Evolutionary conservation across 192 early-diverging fungal genomes (phyloP), one percentile per base, ranked within the genome.

Genomic region (Phlyctochytrium arcticum): DNA sequence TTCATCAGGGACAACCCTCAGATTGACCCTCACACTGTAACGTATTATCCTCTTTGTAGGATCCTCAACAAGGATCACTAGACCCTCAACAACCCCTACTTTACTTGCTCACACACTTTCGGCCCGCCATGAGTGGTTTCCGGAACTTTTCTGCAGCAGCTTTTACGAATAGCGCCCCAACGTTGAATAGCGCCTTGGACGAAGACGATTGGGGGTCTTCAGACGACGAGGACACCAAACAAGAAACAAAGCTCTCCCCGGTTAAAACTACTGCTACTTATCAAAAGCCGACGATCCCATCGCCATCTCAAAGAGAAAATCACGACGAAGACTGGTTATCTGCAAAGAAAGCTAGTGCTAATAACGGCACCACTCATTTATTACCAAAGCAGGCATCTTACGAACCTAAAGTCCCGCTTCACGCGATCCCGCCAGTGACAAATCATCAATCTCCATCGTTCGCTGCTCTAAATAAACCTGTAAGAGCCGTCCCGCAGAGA

Each of bases 201-300:
- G 71, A 68, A 32, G 71, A 73, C 67, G 72, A 74, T 37, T 74
- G 72, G 72, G 33, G 62, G 24, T 61, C 60, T 15, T 29, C 37
- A 27, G 70, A 63, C 53, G 58, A 65, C 36, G 44, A 35, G 17
- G 10, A 26, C 60, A 35, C 53, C 51, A 33, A 30, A n/a, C 30
- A n/a, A 4, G 17, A 54, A 19, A 34, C 62, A 19, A 36, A 32
- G 12, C 42, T 47, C 4, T 42, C 42, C 5, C 50, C 39, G 23
- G 21, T 49, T 39, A 44, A 47, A 47, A 35, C 29, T 10, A 59
- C 39, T 6, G 26, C 42, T 15, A n/a, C n/a, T n/a, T n/a, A n/a
- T n/a, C n/a, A n/a, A n/a, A n/a, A n/a, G n/a, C 47, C 33, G 19
- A 2, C 51, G 5, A 39, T 36, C 30, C 23, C 23, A 15, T 24